A percentile compares a stretch with the other conserved stretches of the same genome.
Evolutionary conservation across 2,329 filamentous ascomycete species (phyloP).

Genomic region (Helotiales sp.): DNA sequence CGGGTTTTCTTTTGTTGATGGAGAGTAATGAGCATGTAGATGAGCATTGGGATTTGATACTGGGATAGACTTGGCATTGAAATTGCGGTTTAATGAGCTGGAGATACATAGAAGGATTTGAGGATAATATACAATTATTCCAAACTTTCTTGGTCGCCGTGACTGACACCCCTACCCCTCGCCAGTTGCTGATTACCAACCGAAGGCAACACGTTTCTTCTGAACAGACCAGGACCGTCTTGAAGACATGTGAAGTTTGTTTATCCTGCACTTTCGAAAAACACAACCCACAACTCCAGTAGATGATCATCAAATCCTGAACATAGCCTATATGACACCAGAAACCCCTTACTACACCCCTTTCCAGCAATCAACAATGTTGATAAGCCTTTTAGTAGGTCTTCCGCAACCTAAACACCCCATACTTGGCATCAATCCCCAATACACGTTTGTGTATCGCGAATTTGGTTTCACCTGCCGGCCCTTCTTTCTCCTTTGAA

Average conservation of each 20-base stretch:
- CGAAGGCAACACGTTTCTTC: neutral
- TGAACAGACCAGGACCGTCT: neutral
- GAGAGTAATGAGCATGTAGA: neutral
- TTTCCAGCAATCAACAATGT: no score
- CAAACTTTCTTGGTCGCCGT: neutral
- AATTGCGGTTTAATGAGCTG: neutral
- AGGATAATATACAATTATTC: neutral
- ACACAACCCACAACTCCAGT: neutral
- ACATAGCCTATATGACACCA: no score
- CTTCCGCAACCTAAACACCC: neutral
- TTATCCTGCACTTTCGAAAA: neutral
- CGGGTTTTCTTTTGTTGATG: neutral
- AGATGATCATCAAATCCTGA: no score
- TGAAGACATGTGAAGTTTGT: neutral
- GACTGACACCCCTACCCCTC: neutral
- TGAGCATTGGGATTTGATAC: constrained; percentile 1
- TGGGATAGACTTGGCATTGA: neutral
- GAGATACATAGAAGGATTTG: neutral
- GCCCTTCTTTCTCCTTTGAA: neutral
- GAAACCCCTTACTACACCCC: no score
- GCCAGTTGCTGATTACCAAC: neutral
- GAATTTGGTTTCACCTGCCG: no score
- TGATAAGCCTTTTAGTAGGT: no score
- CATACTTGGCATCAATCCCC: neutral
- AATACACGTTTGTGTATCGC: neutral